Base-by-base conservation (phyloP, 106 monocot species). In the Dendrobium chrysotoxum region DNA sequence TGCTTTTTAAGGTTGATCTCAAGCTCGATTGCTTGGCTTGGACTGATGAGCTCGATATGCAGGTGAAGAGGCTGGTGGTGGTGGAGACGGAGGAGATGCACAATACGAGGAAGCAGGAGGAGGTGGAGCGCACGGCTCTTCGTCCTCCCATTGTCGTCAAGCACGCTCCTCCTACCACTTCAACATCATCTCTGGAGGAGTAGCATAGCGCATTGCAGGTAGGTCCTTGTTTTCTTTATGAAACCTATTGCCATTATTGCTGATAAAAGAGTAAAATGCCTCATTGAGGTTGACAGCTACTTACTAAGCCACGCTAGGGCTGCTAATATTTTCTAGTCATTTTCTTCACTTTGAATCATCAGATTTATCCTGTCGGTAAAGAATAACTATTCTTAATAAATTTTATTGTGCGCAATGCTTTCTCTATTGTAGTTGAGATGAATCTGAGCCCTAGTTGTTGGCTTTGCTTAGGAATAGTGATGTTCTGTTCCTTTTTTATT, bases 1-100 rank as follows among this genome's bases (percentile, higher is more conserved):
- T 25, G 26, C 8, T 71, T 35, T 4, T 28, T 16, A 11, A 15
- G 2, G 74, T 66, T 54, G 74, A 55, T n/a, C 40, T 12, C 23
- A 26, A 23, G 4, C 40, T 45, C 41, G 13, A 20, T 28, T 8
- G 4, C 11, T 39, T 58, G 15, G 10, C 8, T 58, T 4, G 25
- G 45, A 31, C 17, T 25, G 67, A 11, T 67, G 39, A 4, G 25
- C 17, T 71, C 40, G 41, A 40, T 54, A n/a, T 83, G 16, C 44
- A 94, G 97, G 97, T 98, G 66, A 98, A 98, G 92, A 89, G 98
- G 79, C 78, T 98, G 83, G 86, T 98, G 54, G 98, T 85, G 25
- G 98, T 98, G 88, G 98, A 98, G 81, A 98, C 94, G 68, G 90
- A 95, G 83, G 92, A 73, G 77, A 98, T 98, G 98, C 85, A 89